phyloP scores from a whole-genome alignment of 2,329 filamentous ascomycete genomes.

The Blumeria hordei region DNA sequence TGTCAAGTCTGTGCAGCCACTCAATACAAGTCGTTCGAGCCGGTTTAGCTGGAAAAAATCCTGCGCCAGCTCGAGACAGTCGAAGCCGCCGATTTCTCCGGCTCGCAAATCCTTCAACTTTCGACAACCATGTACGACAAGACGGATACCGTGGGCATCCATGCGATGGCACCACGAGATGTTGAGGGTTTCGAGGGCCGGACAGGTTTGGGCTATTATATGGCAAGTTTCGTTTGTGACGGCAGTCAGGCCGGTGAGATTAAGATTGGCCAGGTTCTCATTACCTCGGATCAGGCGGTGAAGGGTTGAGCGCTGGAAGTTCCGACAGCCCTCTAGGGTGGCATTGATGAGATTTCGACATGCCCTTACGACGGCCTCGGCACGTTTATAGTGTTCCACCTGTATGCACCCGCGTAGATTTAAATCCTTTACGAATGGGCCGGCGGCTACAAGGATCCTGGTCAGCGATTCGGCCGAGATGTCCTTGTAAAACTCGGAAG shows the following conservation, averaged over 20 bases:
- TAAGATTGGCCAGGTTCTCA: conserved; percentile 54
- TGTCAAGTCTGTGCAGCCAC: conserved; percentile 53
- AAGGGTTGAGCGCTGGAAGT: conserved; percentile 55
- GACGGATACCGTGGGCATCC: conserved; percentile 49
- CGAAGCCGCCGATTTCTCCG: conserved; percentile 59
- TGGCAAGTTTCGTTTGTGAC: conserved; percentile 70
- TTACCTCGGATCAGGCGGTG: conserved; percentile 56
- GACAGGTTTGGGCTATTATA: conserved; percentile 61
- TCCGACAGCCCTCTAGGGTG: conserved; percentile 71
- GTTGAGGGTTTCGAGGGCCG: conserved; percentile 61
- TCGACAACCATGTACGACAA: conserved; percentile 47
- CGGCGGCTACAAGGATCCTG: conserved; percentile 63
- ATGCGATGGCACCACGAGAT: conserved; percentile 84
- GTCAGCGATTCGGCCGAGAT: conserved; percentile 68
- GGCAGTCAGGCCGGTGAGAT: conserved; percentile 57
- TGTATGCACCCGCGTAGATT: conserved; percentile 85
- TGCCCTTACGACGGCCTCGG: conserved; percentile 53
- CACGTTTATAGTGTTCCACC: conserved; percentile 55
- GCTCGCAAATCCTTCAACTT: conserved; percentile 58
- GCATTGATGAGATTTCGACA: conserved; percentile 75
- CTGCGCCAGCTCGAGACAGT: conserved; percentile 45
- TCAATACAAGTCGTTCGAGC: conserved; percentile 60
- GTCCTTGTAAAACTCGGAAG: conserved; percentile 63
- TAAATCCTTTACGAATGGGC: conserved; percentile 73
- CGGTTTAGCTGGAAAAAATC: conserved; percentile 59